Percentiles rank a stretch among this genome's conserved stretches.
phyloP scores from a whole-genome alignment of 2,329 filamentous ascomycete species.

The Ophiostoma sp. region DNA sequence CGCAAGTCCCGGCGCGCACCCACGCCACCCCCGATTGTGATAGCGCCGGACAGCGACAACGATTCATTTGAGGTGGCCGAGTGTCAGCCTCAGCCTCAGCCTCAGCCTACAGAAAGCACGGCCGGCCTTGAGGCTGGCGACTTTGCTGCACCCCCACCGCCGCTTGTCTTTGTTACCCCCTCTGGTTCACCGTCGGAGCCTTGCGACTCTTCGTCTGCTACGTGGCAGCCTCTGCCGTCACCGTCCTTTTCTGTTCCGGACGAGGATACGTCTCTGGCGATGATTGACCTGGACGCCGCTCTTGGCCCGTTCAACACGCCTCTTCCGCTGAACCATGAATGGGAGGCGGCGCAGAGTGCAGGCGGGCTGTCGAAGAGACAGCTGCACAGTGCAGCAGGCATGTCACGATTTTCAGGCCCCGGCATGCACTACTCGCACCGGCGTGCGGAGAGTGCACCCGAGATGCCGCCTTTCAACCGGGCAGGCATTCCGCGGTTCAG shows the following conservation, averaged over 20 bases:
- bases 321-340: slow-evolving; percentile 55
- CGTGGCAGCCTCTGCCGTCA: slow-evolving; percentile 38
- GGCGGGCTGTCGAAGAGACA: slow-evolving; percentile 57
- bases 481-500: slow-evolving; percentile 57
- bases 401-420: slow-evolving; percentile 62
- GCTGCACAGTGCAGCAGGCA: slow-evolving; percentile 70
- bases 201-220: slow-evolving; percentile 17
- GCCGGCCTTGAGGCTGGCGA: slow-evolving; percentile 26
- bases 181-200: slow-evolving; percentile 32
- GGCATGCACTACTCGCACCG: slow-evolving; percentile 70
- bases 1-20: slow-evolving; percentile 43
- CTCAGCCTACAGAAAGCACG: not conserved
- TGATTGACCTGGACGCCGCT: slow-evolving; percentile 92
- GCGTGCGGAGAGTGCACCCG: slow-evolving; percentile 73
- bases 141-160: slow-evolving; percentile 30
- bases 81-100: slow-evolving; percentile 21
- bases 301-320: slow-evolving; percentile 88
- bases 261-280: slow-evolving; percentile 65
- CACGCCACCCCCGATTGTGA: slow-evolving; percentile 41
- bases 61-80: slow-evolving; percentile 29
- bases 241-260: slow-evolving; percentile 36
- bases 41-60: slow-evolving; percentile 32
- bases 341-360: slow-evolving; percentile 60
- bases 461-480: slow-evolving; percentile 68
- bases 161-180: slow-evolving; percentile 41